Conservation (phyloP, 495 filamentous ascomycete genomes). For the Polyplosphaeria fusca region DNA sequence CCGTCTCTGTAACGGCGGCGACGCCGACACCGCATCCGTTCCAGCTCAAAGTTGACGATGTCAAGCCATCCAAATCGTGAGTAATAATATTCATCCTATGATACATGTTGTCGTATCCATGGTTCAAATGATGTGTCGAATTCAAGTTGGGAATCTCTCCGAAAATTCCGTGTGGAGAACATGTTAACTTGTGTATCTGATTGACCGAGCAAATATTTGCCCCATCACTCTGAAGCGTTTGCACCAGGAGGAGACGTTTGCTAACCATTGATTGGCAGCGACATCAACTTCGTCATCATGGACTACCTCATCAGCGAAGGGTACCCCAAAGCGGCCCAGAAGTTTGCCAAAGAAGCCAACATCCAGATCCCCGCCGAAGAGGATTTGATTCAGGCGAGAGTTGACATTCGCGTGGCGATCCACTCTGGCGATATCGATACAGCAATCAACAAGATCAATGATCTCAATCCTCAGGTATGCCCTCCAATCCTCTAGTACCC, state of each 20-base stretch:
- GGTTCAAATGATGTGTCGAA: conserved; percentile 69
- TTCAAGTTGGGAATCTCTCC: conserved; percentile 99
- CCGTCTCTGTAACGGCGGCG: conserved; percentile 55
- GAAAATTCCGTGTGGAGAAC: conserved; percentile 85
- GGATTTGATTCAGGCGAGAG: conserved; percentile 69
- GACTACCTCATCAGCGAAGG: conserved; percentile 96
- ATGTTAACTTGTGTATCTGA: conserved; percentile 73
- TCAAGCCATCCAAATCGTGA: conserved; percentile 88
- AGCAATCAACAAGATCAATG: conserved; percentile 84
- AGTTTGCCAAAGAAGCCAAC: conserved; percentile 92
- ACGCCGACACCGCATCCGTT: conserved; percentile 69
- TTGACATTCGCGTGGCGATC: conserved; percentile 76
- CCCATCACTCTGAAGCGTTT: not conserved
- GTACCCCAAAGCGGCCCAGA: conserved; percentile 87
- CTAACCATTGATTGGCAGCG: conserved; percentile 51
- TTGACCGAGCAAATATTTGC: conserved; percentile 8
- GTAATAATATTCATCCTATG: conserved; percentile 37
- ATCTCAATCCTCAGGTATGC: conserved; percentile 84
- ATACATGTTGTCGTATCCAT: conserved; percentile 10
- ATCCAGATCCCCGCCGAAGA: conserved; percentile 64
- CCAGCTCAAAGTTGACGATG: conserved; percentile 76
- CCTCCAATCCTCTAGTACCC: conserved; percentile 1
- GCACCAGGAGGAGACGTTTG: not conserved
- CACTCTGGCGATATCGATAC: conserved; percentile 77
- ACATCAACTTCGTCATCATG: conserved; percentile 93